Base-by-base conservation (phyloP, 345 rosid genomes). In the Populus tremula region DNA sequence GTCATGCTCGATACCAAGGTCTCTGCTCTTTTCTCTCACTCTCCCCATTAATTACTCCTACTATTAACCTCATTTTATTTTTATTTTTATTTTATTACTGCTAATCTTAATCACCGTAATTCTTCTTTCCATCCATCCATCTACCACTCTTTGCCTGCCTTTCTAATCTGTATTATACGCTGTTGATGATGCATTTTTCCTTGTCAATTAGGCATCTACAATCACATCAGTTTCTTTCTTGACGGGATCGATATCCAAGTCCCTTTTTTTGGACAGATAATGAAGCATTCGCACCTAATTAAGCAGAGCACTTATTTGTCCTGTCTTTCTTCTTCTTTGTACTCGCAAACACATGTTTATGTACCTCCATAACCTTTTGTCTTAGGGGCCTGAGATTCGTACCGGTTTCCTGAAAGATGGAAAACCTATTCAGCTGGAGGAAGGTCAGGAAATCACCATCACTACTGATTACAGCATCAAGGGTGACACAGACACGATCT, bases 391-490 rank as follows among this genome's bases (percentile, higher is more conserved):
- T 73, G 81, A 81, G 78, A 81, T 81, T 43, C 84, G 84, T 45
- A 81, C 84, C 70, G 84, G 84, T 49, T 81, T 81, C 74, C 68
- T 81, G 12, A 73, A 81, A 67, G 81, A 73, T 73, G 81, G 71
- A 62, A 81, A 81, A 29, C 78, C 84, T 25, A 77, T 81, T 71
- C 81, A 77, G 31, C 71, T 81, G 8, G 73, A 81, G 84, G 84
- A 81, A 74, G 84, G 84, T 49, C 84, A 77, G 74, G 84, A 81
- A 81, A 77, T 81, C 68, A 81, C 83, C 38, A 74, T 94, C 65
- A 88, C 94, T 29, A 94, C 98, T 73, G 95, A 94, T 77, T 94
- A 94, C 68, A 84, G 63, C 69, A 87, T 92, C 84, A 86, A 91
- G 86, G 97, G 98, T 29, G 83, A 88, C 70, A 84, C 81, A n/a